Conservation (phyloP, 2,329 filamentous ascomycete species). For the Dothistroma septosporum region DNA sequence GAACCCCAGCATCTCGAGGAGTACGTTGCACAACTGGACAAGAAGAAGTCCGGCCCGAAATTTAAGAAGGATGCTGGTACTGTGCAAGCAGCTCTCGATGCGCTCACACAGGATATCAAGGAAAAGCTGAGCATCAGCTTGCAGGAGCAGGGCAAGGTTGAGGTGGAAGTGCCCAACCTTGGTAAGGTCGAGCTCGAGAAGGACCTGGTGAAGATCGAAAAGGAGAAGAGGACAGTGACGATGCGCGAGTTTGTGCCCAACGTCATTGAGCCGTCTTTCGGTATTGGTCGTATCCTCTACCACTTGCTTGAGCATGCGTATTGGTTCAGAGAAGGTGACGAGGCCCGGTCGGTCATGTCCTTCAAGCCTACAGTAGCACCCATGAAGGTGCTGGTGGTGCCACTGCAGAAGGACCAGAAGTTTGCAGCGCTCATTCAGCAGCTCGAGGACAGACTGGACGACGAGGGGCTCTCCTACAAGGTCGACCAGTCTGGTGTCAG, state of each 20-base stretch:
- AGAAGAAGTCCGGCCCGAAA: constrained; percentile 90
- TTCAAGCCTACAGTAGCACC: constrained; percentile 79
- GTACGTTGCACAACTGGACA: constrained; percentile 82
- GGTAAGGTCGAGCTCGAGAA: constrained; percentile 75
- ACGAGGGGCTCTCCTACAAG: constrained; percentile 72
- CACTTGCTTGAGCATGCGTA: constrained; percentile 90
- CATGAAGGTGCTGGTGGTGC: constrained; percentile 89
- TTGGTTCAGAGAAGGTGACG: constrained; percentile 83
- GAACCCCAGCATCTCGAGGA: constrained; percentile 78
- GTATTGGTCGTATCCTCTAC: constrained; percentile 92
- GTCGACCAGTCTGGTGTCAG: constrained; percentile 86
- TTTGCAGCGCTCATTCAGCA: constrained; percentile 74
- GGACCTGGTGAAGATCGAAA: constrained; percentile 79
- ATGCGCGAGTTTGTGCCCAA: constrained; percentile 90
- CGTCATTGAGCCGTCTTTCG: constrained; percentile 84
- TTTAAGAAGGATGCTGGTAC: constrained; percentile 93
- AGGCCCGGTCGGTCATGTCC: constrained; percentile 76
- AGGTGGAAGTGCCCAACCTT: constrained; percentile 66
- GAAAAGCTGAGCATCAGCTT: constrained; percentile 75
- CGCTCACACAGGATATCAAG: constrained; percentile 72
- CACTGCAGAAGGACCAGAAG: constrained; percentile 73
- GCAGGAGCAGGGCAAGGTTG: constrained; percentile 67
- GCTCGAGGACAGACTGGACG: constrained; percentile 71
- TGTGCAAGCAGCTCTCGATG: constrained; percentile 73
- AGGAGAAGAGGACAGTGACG: constrained; percentile 76